Evolutionary conservation across 2,329 filamentous ascomycete species (phyloP).

Genomic region (Ascochyta rabiei): DNA sequence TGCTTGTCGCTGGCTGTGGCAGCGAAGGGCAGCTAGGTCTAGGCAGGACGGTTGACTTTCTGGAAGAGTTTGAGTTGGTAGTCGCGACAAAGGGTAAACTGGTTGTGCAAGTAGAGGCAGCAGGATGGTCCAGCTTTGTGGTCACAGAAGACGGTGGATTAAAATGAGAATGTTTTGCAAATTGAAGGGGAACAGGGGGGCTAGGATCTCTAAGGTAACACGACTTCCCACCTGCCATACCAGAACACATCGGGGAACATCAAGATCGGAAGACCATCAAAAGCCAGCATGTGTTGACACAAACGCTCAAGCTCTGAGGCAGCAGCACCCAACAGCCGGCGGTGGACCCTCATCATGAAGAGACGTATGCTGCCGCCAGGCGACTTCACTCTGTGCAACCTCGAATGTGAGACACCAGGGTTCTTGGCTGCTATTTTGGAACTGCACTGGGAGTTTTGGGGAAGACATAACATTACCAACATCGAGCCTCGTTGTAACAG

Average conservation of each 20-base stretch:
- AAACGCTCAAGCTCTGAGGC: neutral
- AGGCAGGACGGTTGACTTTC: slow-evolving; percentile 14
- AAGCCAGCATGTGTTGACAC: neutral
- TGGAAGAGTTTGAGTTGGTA: slow-evolving; percentile 30
- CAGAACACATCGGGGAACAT: neutral
- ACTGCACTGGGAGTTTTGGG: slow-evolving; percentile 1
- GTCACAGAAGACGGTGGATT: slow-evolving; percentile 1
- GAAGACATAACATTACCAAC: slow-evolving; percentile 8
- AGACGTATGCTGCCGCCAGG: neutral
- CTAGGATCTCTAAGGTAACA: neutral
- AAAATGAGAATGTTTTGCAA: neutral
- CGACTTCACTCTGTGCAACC: slow-evolving; percentile 16
- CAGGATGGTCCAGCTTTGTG: slow-evolving; percentile 37
- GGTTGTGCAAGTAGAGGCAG: slow-evolving; percentile 26
- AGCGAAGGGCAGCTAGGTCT: slow-evolving; percentile 35
- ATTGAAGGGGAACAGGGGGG: neutral
- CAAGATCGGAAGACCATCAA: neutral
- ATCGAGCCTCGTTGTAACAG: slow-evolving; percentile 29
- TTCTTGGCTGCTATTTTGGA: slow-evolving; percentile 19
- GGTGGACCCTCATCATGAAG: neutral
- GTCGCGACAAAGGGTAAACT: slow-evolving; percentile 24
- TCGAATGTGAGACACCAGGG: slow-evolving; percentile 23
- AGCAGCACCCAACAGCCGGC: slow-evolving; percentile 1
- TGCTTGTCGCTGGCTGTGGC: slow-evolving; percentile 38
- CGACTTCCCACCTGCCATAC: neutral